Evolutionary conservation across 768 basidiomycete species (phyloP), one percentile per base, ranked within the genome.

Genomic region (Lepiota venenata): DNA sequence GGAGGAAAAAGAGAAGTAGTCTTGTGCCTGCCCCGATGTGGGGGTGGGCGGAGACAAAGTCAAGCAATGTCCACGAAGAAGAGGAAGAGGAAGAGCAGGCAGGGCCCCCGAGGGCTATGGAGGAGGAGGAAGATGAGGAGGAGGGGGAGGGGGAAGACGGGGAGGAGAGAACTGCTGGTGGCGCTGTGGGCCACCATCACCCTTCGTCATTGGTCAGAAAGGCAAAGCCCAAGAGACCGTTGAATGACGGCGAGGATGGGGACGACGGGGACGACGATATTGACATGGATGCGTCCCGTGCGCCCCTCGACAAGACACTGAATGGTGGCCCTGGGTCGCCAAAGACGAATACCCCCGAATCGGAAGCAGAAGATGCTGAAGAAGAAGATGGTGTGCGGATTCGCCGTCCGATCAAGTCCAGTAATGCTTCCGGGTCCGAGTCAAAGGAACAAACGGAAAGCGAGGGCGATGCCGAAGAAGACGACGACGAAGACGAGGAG

Each of bases 11-110:
- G 63, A 78, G 84, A 48, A 80, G 84, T 61, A 85, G 84, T 52
- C 75, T 90, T 56, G 84, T 89, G 1, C 88, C 90, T 25, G 84
- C 84, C 35, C 82, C 82, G 50, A 92, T 91, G 88, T 92, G 90
- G 91, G 88, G 80, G 21, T 93, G 91, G 90, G 88, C 84, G 60
- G 83, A 82, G 65, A 74, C 69, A 46, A 77, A 68, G 68, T 58
- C 66, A 14, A 27, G 60, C 29, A 63, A 55, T 47, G 60, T 55
- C 27, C 57, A 62, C 29, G 68, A 55, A 14, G 65, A 71, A 51
- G 80, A 82, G 60, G 78, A 79, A 49, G 78, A 80, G 77, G 82
- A 87, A 56, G 84, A 87, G 60, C 83, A 87, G 54, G 55, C 74
- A 2, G 71, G 74, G 14, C 75, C 77, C 8, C 79, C 81, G 2